Conservation (phyloP, 1,284 basidiomycete genomes). For the Fomitopsis pinicola region DNA sequence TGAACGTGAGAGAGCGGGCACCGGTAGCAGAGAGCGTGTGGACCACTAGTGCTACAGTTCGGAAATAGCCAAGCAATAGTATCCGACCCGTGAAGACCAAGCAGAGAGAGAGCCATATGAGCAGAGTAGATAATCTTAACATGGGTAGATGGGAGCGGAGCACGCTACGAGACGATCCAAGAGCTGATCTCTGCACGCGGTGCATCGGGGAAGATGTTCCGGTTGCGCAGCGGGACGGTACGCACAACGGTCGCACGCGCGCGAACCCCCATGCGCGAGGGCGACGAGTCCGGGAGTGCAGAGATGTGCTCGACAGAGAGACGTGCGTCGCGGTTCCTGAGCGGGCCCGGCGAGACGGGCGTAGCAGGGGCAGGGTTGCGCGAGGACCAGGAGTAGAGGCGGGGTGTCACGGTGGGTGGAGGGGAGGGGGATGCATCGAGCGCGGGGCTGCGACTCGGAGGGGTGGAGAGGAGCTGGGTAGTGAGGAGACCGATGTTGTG, state of each 20-base stretch:
- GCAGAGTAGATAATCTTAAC: not conserved
- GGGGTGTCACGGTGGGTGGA: slow-evolving; percentile 23
- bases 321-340: slow-evolving; percentile 26
- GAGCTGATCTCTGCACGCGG: not conserved
- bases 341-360: slow-evolving; percentile 16
- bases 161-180: not conserved
- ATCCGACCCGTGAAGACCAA: not conserved
- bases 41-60: not conserved
- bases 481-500: slow-evolving; percentile 7
- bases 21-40: not conserved
- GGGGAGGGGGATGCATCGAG: slow-evolving; percentile 17
- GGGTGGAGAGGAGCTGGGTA: slow-evolving; percentile 12
- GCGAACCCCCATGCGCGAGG: not conserved
- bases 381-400: slow-evolving; percentile 21
- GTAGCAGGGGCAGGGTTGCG: slow-evolving; percentile 6
- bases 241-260: not conserved
- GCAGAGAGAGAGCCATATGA: not conserved
- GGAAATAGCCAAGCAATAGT: not conserved
- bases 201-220: not conserved
- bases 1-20: not conserved
- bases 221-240: not conserved
- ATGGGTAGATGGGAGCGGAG: not conserved
- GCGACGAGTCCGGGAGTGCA: slow-evolving; percentile 7
- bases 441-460: slow-evolving; percentile 10
- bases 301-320: slow-evolving; percentile 26